Conservation (phyloP, 768 basidiomycete species). For the Clitopilus passeckerianus region DNA sequence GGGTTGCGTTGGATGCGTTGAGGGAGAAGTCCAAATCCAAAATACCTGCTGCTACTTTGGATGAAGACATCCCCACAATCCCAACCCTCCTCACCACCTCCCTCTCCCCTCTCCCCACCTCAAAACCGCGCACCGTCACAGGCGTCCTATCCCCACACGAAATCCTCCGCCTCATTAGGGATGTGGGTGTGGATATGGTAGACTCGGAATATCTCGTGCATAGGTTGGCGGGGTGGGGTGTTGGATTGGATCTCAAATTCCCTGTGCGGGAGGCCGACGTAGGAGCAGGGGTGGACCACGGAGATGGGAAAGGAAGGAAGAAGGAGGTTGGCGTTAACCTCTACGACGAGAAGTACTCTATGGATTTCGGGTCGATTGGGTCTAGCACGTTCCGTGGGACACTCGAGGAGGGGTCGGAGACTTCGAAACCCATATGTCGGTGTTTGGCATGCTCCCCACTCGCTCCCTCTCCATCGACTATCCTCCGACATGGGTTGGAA, state of each 20-base stretch:
- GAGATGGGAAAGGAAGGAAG: constrained; percentile 11
- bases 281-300: too few species aligned
- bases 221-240: constrained; percentile 31
- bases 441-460: constrained; percentile 57
- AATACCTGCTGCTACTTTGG: background rate
- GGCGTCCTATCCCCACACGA: constrained; percentile 64
- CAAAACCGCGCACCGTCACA: constrained; percentile 63
- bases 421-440: constrained; percentile 26
- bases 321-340: constrained; percentile 68
- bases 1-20: constrained; percentile 22
- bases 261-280: constrained; percentile 39
- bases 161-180: constrained; percentile 63
- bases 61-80: constrained; percentile 10
- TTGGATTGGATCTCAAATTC: constrained; percentile 78
- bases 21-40: constrained; percentile 5
- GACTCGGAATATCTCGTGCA: too few species aligned
- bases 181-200: constrained; percentile 73
- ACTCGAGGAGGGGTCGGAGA: background rate
- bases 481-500: constrained; percentile 43
- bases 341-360: constrained; percentile 50
- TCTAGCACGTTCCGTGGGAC: constrained; percentile 25
- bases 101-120: constrained; percentile 41
- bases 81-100: constrained; percentile 53
- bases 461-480: constrained; percentile 25
- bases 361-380: constrained; percentile 57